A percentile compares a stretch with the other conserved stretches of the same genome.
phyloP scores from a whole-genome alignment of 192 early-diverging fungal genomes.

The Pilaira anomala region DNA sequence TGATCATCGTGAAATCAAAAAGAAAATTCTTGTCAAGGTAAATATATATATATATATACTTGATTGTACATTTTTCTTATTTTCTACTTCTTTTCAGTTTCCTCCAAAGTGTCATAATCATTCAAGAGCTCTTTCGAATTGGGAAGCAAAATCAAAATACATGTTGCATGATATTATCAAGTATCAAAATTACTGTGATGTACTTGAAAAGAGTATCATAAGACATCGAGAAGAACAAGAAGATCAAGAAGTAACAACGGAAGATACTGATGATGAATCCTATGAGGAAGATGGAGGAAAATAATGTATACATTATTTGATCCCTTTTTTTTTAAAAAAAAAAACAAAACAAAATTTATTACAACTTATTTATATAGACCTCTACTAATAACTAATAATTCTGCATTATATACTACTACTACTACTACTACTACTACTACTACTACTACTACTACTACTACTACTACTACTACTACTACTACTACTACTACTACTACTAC shows the following conservation, averaged over 20 bases:
- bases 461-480: too few relatives aligned
- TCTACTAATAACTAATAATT: too few relatives aligned
- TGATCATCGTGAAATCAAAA: constrained; percentile 60
- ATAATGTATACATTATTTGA: too few relatives aligned
- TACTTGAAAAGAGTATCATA: constrained; percentile 50
- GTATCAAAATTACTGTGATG: constrained; percentile 76
- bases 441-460: too few relatives aligned
- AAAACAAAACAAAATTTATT: too few relatives aligned
- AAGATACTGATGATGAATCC: too few relatives aligned
- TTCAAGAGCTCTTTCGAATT: constrained; percentile 69
- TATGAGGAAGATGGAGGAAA: too few relatives aligned
- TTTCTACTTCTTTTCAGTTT: constrained; percentile 41
- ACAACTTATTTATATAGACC: too few relatives aligned
- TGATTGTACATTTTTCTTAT: background rate
- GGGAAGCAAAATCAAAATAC: constrained; percentile 77
- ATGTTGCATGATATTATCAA: constrained; percentile 81
- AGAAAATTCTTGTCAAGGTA: constrained; percentile 43
- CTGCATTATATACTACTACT: too few relatives aligned
- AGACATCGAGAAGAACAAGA: background rate
- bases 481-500: too few relatives aligned
- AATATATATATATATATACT: background rate
- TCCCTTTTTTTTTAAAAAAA: too few relatives aligned
- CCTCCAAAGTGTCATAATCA: constrained; percentile 53
- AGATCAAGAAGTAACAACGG: too few relatives aligned
- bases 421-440: background rate